Evolutionary conservation across 352 stramenopile genomes (phyloP), one percentile per base, ranked within the genome.

Genomic region (Pythium monospermum): DNA sequence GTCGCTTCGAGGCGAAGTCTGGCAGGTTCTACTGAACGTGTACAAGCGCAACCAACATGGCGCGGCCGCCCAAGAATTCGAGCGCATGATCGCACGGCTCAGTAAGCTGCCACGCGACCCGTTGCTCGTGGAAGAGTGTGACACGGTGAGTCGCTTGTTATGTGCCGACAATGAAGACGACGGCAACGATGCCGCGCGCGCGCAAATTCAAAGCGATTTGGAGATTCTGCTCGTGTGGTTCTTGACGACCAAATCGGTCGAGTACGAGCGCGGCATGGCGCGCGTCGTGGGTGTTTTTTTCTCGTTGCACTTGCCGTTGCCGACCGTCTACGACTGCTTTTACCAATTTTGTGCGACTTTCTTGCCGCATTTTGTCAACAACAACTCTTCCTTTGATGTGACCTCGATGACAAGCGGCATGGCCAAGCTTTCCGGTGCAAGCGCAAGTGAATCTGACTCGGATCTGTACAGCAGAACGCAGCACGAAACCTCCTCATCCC

Each of bases 261-360:
- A 66, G 18, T 91, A 91, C 61, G 69, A 59, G 18, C 67, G 70
- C 35, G 81, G 81, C 27, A 91, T 91, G 81, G 81, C 81, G 30
- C 71, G 78, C 11, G 78, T 86, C 2, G 75, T 91, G 2, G 81
- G 76, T 15, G 69, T 76, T 19, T 88, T 91, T 51, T 89, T 91
- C 51, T 46, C 82, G 33, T 54, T 88, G 13, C 62, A 85, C 33
- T 71, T 91, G 53, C 74, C 81, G 27, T 62, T 91, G 22, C 66
- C 79, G 12, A 88, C 78, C 4, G 78, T 91, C 45, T 91, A 91
- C 59, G 81, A 91, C 67, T 91, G 81, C 63, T 91, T 88, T 44
- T 91, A 91, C 59, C 81, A 89, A 61, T 91, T 84, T 50, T 89
- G 81, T 43, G 77, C 78, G 26, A 70, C 65, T 26, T 89, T 85